phyloP scores from a whole-genome alignment of 2,329 filamentous ascomycete species.

The Fusarium duplospermum region DNA sequence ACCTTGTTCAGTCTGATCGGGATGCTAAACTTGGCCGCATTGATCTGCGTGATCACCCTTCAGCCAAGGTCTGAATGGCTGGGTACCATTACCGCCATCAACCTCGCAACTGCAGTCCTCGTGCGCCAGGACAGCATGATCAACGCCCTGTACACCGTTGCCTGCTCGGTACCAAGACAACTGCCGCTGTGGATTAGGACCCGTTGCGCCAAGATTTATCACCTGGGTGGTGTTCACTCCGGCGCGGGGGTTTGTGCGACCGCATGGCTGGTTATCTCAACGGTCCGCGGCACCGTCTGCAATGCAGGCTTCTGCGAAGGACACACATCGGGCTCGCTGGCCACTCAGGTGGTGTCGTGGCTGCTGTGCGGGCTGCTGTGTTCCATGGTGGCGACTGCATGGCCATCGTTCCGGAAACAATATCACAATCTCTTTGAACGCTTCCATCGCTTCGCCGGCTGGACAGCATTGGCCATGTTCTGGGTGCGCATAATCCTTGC shows the following conservation, averaged over 20 bases:
- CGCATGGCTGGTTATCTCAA: slow-evolving; percentile 61
- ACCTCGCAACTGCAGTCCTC: slow-evolving; percentile 62
- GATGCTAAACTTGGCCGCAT: slow-evolving; percentile 61
- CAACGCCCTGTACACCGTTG: slow-evolving; percentile 61
- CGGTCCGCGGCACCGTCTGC: slow-evolving; percentile 52
- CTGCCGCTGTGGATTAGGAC: slow-evolving; percentile 61
- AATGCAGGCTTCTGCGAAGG: slow-evolving; percentile 45
- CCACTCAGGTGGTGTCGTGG: slow-evolving; percentile 63
- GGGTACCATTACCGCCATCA: slow-evolving; percentile 58
- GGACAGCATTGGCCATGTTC: slow-evolving; percentile 73
- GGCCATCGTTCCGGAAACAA: slow-evolving; percentile 71
- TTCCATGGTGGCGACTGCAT: slow-evolving; percentile 70
- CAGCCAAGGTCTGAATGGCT: slow-evolving; percentile 52
- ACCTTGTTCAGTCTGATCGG: slow-evolving; percentile 66
- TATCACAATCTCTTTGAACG: slow-evolving; percentile 78
- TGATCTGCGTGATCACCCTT: slow-evolving; percentile 55
- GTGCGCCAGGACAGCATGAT: slow-evolving; percentile 66
- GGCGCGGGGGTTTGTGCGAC: slow-evolving; percentile 62
- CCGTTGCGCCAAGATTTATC: slow-evolving; percentile 63
- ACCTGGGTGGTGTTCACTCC: slow-evolving; percentile 64
- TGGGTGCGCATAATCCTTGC: slow-evolving; percentile 71
- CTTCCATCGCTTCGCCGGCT: slow-evolving; percentile 79
- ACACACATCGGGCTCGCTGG: slow-evolving; percentile 52
- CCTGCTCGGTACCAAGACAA: slow-evolving; percentile 57
- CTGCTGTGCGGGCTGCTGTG: slow-evolving; percentile 68